These are phyloP conservation scores for Kockiozyma suomiensis DNA, from an alignment of 805 yeast genomes.

Conservation along the genomic window DNA sequence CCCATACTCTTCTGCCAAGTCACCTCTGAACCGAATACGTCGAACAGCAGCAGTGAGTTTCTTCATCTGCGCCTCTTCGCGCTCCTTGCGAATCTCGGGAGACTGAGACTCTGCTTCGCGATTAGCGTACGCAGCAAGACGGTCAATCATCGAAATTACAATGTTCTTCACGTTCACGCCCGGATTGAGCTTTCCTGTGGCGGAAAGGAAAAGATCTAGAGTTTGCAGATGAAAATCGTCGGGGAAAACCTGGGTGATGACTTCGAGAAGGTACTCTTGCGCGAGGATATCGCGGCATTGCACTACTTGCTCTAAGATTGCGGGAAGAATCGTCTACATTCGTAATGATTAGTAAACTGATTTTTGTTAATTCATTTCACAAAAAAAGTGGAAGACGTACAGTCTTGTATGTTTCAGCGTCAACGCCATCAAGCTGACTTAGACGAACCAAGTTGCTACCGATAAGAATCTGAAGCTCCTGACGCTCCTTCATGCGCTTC, in stretches of 20 bases:
- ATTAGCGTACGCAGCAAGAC: constrained; percentile 60
- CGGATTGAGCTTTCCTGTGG: constrained; percentile 69
- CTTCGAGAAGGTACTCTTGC: constrained; percentile 88
- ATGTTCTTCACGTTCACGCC: constrained; percentile 68
- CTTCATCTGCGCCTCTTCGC: constrained; percentile 28
- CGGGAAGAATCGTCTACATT: constrained; percentile 63
- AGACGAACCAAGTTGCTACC: constrained; percentile 90
- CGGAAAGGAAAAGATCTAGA: constrained; percentile 63
- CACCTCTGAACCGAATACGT: constrained; percentile 31
- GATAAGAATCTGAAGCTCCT: constrained; percentile 85
- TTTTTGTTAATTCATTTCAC: neutral
- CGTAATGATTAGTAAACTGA: neutral
- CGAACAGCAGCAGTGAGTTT: constrained; percentile 33
- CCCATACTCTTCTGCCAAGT: constrained; percentile 33
- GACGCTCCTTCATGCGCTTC: constrained; percentile 74
- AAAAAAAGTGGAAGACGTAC: constrained; percentile 6
- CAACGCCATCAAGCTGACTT: constrained; percentile 77
- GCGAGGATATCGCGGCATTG: constrained; percentile 92
- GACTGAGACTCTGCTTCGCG: constrained; percentile 45
- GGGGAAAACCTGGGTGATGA: constrained; percentile 91
- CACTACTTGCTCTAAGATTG: constrained; percentile 81
- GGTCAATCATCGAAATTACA: constrained; percentile 65
- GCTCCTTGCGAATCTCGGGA: constrained; percentile 29
- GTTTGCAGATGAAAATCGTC: constrained; percentile 85
- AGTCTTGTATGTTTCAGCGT: constrained; percentile 48